Conservation (phyloP, 352 stramenopile genomes). For the Phytophthora citricola region DNA sequence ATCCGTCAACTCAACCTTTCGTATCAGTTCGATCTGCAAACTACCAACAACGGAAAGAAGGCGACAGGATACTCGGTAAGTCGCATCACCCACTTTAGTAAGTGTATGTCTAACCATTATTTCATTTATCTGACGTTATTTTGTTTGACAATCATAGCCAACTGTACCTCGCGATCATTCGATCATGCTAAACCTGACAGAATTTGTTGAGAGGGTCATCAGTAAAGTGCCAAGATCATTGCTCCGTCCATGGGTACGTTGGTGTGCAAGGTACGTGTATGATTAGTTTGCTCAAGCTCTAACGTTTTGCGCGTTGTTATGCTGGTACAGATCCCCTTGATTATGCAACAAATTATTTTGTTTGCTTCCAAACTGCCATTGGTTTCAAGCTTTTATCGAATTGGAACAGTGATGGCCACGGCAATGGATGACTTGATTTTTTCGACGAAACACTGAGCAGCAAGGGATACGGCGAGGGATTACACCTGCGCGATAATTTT, state of each 20-base stretch:
- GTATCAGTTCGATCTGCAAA: slow-evolving; percentile 71
- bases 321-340: slow-evolving; percentile 37
- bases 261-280: not conserved
- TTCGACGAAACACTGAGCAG: slow-evolving; percentile 24
- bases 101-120: not conserved
- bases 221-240: slow-evolving; percentile 34
- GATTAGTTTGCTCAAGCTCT: slow-evolving; percentile 1
- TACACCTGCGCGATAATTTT: slow-evolving; percentile 38
- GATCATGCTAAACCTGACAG: slow-evolving; percentile 82
- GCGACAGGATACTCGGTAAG: slow-evolving; percentile 65
- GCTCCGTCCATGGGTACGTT: slow-evolving; percentile 61
- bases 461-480: not conserved
- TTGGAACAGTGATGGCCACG: slow-evolving; percentile 49
- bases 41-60: slow-evolving; percentile 42
- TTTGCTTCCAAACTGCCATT: slow-evolving; percentile 43
- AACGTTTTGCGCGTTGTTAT: slow-evolving; percentile 1
- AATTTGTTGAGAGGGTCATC: slow-evolving; percentile 71
- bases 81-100: not conserved
- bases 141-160: slow-evolving; percentile 44
- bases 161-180: slow-evolving; percentile 74
- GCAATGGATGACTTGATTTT: slow-evolving; percentile 32
- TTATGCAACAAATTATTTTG: slow-evolving; percentile 45
- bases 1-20: slow-evolving; percentile 66
- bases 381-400: slow-evolving; percentile 71
- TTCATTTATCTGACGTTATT: slow-evolving; percentile 1